A percentile compares a stretch with the other conserved stretches of the same genome.
phyloP scores from a whole-genome alignment of 129 eudicot species.

The Tagetes patula region DNA sequence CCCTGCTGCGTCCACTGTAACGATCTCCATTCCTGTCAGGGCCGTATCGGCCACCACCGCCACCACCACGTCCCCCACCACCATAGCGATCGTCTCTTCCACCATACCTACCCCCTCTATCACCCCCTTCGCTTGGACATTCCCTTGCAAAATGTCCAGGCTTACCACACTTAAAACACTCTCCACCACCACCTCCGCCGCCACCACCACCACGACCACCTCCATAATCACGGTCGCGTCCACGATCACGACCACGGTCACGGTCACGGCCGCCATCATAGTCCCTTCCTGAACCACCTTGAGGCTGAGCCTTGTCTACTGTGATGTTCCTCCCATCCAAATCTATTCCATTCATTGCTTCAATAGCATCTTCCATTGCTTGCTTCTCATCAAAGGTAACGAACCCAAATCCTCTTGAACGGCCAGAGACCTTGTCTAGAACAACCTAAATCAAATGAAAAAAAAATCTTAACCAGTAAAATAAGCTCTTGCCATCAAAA shows the following conservation, averaged over 20 bases:
- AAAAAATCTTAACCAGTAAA: constrained; percentile 3
- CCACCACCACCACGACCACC: constrained; percentile 59
- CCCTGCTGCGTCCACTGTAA: constrained; percentile 65
- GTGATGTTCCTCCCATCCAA: constrained; percentile 92
- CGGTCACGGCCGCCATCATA: constrained; percentile 64
- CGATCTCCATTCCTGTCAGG: constrained; percentile 93
- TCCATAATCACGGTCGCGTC: constrained; percentile 59
- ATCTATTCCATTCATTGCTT: constrained; percentile 93
- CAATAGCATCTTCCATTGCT: constrained; percentile 97
- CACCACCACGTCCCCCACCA: constrained; percentile 66
- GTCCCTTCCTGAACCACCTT: constrained; percentile 69
- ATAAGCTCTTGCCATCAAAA: neutral
- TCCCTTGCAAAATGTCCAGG: constrained; percentile 99
- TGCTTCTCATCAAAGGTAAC: constrained; percentile 86
- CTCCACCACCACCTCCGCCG: constrained; percentile 77
- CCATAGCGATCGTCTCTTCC: constrained; percentile 81
- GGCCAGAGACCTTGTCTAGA: constrained; percentile 78
- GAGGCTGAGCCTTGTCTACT: constrained; percentile 93
- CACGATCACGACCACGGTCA: constrained; percentile 68
- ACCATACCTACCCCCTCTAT: constrained; percentile 70
- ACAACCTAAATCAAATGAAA: constrained; percentile 55
- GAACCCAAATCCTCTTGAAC: constrained; percentile 98
- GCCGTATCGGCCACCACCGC: constrained; percentile 68
- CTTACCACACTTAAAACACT: constrained; percentile 94
- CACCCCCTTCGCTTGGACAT: constrained; percentile 83